These are phyloP conservation scores for Xylaria hypoxylon DNA, from an alignment of 2,329 filamentous ascomycete species.

Conservation along the genomic window DNA sequence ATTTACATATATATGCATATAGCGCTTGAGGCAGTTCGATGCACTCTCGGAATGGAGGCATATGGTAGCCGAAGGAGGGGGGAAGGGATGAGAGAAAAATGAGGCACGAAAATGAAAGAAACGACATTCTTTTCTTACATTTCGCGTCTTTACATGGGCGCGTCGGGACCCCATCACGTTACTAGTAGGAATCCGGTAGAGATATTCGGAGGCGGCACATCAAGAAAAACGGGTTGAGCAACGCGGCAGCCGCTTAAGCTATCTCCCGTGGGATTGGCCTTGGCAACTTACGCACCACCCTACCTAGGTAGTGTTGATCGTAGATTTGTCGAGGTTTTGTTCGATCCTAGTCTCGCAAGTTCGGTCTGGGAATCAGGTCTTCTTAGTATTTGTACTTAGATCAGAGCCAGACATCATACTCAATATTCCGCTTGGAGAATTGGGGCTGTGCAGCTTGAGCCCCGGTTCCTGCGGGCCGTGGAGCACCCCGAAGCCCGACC, in stretches of 20 bases:
- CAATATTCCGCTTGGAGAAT: background rate
- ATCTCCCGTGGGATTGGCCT: no score
- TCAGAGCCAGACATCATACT: background rate
- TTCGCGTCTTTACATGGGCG: slow-evolving; percentile 7
- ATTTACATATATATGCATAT: background rate
- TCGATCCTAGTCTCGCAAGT: no score
- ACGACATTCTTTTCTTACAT: slow-evolving; percentile 3
- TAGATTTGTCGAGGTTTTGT: background rate
- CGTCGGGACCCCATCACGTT: slow-evolving; percentile 15
- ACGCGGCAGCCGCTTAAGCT: background rate
- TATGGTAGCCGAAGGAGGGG: background rate
- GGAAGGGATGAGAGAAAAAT: background rate
- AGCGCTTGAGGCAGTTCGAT: background rate
- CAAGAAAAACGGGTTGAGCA: background rate
- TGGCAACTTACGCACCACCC: background rate
- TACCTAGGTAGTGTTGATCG: background rate
- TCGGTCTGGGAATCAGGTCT: background rate
- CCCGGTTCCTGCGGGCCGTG: background rate
- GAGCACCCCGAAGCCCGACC: background rate
- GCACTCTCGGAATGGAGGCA: background rate
- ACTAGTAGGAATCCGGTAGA: background rate
- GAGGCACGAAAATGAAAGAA: background rate
- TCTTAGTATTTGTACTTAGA: background rate
- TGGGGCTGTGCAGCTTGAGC: slow-evolving; percentile 8
- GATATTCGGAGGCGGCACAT: background rate